Conservation (phyloP, 2,329 filamentous ascomycete genomes). For the Ampelomyces quisqualis region DNA sequence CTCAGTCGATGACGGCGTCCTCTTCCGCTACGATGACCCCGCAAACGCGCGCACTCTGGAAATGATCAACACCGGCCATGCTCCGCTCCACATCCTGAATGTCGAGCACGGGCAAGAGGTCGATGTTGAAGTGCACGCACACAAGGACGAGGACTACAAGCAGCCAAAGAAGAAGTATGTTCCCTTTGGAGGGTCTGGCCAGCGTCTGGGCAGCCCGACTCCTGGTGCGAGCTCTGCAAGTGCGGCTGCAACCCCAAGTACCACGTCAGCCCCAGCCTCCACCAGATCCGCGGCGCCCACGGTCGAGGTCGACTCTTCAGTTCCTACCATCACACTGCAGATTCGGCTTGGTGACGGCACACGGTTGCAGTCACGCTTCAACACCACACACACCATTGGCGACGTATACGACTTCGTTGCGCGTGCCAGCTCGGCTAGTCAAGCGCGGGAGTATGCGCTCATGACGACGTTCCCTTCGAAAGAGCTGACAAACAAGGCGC, state of each 20-base stretch:
- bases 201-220: conserved; percentile 74
- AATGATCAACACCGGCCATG: conserved; percentile 75
- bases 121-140: conserved; percentile 72
- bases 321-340: conserved; percentile 69
- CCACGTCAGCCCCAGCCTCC: conserved; percentile 25
- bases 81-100: conserved; percentile 75
- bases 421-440: conserved; percentile 60
- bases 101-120: conserved; percentile 73
- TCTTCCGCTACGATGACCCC: conserved; percentile 77
- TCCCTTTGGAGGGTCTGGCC: conserved; percentile 71
- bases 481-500: conserved; percentile 68
- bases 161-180: conserved; percentile 73
- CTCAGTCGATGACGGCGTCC: conserved; percentile 77
- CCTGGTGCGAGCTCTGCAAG: conserved; percentile 56
- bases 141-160: conserved; percentile 73
- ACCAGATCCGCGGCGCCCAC: conserved; percentile 45
- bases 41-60: conserved; percentile 69
- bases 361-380: conserved; percentile 76
- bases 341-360: conserved; percentile 78
- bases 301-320: conserved; percentile 62
- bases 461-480: conserved; percentile 83
- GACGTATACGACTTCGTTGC: conserved; percentile 76
- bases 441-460: conserved; percentile 66
- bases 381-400: conserved; percentile 73
- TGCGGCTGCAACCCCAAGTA: conserved; percentile 38